Evolutionary conservation across 371 early-diverging fungal genomes (phyloP).

Genomic region (Gilbertella persicaria): DNA sequence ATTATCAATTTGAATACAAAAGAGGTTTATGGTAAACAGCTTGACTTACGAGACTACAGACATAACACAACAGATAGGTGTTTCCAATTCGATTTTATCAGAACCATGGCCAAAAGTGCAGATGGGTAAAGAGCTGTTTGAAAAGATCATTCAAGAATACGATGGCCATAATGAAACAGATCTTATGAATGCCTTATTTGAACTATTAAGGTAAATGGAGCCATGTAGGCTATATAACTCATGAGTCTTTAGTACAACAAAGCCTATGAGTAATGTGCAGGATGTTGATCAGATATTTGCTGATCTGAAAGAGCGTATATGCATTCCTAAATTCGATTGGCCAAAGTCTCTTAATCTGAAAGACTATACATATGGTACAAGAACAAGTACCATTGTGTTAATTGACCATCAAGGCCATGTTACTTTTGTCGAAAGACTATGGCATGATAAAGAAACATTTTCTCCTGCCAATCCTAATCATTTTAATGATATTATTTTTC

Average conservation of each 20-base stretch:
- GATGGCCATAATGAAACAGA: conserved; percentile 21
- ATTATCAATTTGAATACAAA: conserved; percentile 20
- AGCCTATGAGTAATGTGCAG: conserved; percentile 16
- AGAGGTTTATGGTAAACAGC: conserved; percentile 37
- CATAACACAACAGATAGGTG: conserved; percentile 24
- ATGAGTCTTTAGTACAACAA: conserved; percentile 15
- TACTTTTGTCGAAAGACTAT: conserved; percentile 46
- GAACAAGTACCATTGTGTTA: conserved; percentile 54
- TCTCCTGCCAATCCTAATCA: conserved; percentile 1
- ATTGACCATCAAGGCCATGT: conserved; percentile 49
- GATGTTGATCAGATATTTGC: conserved; percentile 15
- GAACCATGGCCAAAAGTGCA: conserved; percentile 58
- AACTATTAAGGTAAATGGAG: conserved; percentile 37
- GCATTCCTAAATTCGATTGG: conserved; percentile 30
- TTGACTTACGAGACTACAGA: neutral
- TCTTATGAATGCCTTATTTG: conserved; percentile 48
- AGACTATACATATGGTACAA: conserved; percentile 42
- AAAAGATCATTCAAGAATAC: conserved; percentile 24
- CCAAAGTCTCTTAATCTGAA: neutral
- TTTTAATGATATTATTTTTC: conserved; percentile 7
- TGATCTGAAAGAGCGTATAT: conserved; percentile 39
- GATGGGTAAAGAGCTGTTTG: conserved; percentile 38
- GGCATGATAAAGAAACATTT: conserved; percentile 21
- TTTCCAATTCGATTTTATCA: conserved; percentile 51
- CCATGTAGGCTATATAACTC: neutral